phyloP scores from a whole-genome alignment of 306 rosid species.

The Sophora flavescens region DNA sequence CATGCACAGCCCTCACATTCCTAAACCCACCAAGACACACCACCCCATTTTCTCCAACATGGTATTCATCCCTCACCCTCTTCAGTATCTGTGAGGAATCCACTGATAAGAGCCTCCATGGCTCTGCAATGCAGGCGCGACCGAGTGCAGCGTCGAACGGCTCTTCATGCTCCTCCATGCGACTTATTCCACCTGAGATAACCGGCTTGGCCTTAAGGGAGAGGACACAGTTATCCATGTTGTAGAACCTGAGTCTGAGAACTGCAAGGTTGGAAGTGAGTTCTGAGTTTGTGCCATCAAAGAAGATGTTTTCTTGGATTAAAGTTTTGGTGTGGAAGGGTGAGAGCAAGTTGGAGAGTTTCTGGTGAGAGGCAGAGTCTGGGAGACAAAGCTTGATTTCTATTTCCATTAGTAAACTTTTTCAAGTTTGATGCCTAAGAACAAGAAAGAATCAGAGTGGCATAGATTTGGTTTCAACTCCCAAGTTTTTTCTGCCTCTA shows the following conservation, averaged over 20 bases:
- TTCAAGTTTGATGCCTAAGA: too few relatives aligned
- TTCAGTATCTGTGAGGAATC: constrained; percentile 48
- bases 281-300: constrained; percentile 61
- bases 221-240: constrained; percentile 45
- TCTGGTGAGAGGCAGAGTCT: constrained; percentile 62
- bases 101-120: constrained; percentile 54
- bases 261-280: constrained; percentile 66
- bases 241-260: constrained; percentile 67
- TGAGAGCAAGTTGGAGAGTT: constrained; percentile 58
- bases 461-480: too few relatives aligned
- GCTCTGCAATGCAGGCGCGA: constrained; percentile 64
- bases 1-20: constrained; percentile 62
- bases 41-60: constrained; percentile 43
- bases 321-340: constrained; percentile 61
- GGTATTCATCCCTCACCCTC: constrained; percentile 53
- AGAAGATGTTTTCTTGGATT: constrained; percentile 69
- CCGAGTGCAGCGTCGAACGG: constrained; percentile 56
- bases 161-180: constrained; percentile 63
- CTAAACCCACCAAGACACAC: constrained; percentile 71
- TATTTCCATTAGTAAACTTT: constrained; percentile 52
- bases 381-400: constrained; percentile 68
- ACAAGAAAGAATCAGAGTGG: too few relatives aligned
- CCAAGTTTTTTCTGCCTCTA: too few relatives aligned
- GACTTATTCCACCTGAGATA: constrained; percentile 59
- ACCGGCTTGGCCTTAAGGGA: constrained; percentile 63